Base-by-base conservation (phyloP, 2,329 filamentous ascomycete species). In the Epichloe amarillans region DNA sequence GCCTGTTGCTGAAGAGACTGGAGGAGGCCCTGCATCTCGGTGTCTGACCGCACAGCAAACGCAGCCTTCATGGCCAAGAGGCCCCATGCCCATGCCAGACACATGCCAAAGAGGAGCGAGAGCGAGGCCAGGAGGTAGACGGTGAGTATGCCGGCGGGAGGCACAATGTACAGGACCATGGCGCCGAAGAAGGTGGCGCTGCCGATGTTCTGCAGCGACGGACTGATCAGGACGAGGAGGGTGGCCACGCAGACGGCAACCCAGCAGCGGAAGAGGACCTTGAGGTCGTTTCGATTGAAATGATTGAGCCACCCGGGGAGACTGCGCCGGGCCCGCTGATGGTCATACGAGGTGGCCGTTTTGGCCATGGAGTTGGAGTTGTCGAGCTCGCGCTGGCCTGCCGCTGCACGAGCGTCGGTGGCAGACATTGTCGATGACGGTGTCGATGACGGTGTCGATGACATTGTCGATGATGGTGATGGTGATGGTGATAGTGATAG, bases 1-100 rank as follows among this genome's bases (percentile, higher is more conserved):
- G 68, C 69, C 35, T 64, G 57, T 19, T 63, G 56, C 46, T 66
- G 63, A 23, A 76, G 57, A 0, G 62, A 58, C 7, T 58, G 58
- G 3, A 69, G 51, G 45, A 53, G 56, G 1, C 63, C 62, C 46
- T 67, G 62, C 0, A 67, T 70, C 7, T 69, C 66, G 0, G 63
- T 58, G 4, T 61, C 62, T 2, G 72, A 64, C 14, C 73, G 62
- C 2, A 67, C 66, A 1, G 72, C 69, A 8, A 67, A 53, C 3
- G 72, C 73, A 2, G 71, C 72, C 52, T 73, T 72, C 71, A 73
- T 75, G 0, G 66, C 62, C 44, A 75, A 60, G 2, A 73, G 61
- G 3, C 73, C 73, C 73, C 73, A 76, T 5, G 64, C 71, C 72
- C 73, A 75, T 4, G 67, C 72, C 0, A 73, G 56, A 35, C 64